phyloP scores from a whole-genome alignment of 2,329 filamentous ascomycete genomes.

The Aspergillus uvarum region DNA sequence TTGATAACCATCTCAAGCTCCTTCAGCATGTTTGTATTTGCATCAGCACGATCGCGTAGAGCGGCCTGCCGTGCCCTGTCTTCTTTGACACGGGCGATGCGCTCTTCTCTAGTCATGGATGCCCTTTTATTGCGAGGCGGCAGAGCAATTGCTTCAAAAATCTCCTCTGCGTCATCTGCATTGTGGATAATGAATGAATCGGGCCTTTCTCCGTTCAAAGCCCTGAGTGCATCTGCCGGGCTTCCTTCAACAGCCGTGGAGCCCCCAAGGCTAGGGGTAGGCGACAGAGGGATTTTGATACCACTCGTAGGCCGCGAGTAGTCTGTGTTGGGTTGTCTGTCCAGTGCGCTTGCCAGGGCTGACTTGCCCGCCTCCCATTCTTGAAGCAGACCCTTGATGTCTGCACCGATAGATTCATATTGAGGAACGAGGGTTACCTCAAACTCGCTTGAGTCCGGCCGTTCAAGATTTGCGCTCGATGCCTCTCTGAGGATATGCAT shows the following conservation, averaged over 20 bases:
- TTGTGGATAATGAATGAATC: slow-evolving; percentile 29
- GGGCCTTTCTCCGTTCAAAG: slow-evolving; percentile 68
- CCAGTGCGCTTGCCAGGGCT: slow-evolving; percentile 77
- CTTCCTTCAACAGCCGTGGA: slow-evolving; percentile 55
- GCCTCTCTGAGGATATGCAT: slow-evolving; percentile 89
- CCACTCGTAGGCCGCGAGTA: slow-evolving; percentile 56
- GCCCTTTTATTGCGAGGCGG: slow-evolving; percentile 66
- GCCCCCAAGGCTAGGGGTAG: slow-evolving; percentile 48
- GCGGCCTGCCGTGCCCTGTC: slow-evolving; percentile 74
- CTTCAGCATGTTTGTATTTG: slow-evolving; percentile 83
- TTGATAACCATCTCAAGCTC: slow-evolving; percentile 90
- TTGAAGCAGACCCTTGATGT: slow-evolving; percentile 75
- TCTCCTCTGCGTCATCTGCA: slow-evolving; percentile 62
- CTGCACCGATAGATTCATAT: slow-evolving; percentile 90
- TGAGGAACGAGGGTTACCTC: slow-evolving; percentile 78
- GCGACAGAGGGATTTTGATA: slow-evolving; percentile 43
- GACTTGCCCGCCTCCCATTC: slow-evolving; percentile 87
- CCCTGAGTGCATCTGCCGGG: slow-evolving; percentile 70
- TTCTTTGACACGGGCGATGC: slow-evolving; percentile 82
- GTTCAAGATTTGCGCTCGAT: slow-evolving; percentile 75
- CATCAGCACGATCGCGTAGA: slow-evolving; percentile 71
- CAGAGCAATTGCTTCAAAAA: slow-evolving; percentile 88
- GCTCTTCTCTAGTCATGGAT: slow-evolving; percentile 76
- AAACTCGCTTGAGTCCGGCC: slow-evolving; percentile 68
- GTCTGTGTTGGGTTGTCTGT: slow-evolving; percentile 69